Percentiles rank a stretch among this genome's conserved stretches.
Evolutionary conservation across 805 yeast species (phyloP).

Genomic region (Starmerella floricola): DNA sequence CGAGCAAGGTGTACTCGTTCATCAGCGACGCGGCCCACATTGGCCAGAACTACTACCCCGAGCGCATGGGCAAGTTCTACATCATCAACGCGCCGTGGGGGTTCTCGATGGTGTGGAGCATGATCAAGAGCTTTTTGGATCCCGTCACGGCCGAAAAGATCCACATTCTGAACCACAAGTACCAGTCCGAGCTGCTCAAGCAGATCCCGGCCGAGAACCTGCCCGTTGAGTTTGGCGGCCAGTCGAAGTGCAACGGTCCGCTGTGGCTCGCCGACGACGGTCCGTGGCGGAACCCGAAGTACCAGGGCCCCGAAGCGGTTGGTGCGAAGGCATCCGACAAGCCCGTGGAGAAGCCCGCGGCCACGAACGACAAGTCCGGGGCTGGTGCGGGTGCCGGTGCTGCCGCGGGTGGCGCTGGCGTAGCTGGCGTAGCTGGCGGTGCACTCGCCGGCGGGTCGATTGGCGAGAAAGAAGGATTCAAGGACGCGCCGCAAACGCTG

Average conservation of each 20-base stretch:
- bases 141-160: conserved; percentile 96
- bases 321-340: background rate
- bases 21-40: conserved; percentile 87
- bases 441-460: background rate
- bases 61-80: conserved; percentile 97
- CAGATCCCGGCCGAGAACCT: conserved; percentile 91
- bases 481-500: conserved; percentile 4
- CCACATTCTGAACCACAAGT: conserved; percentile 68
- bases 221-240: conserved; percentile 85
- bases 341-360: background rate
- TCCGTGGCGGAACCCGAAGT: conserved; percentile 90
- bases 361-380: background rate
- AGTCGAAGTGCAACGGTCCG: conserved; percentile 51
- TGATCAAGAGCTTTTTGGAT: conserved; percentile 88
- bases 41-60: conserved; percentile 97
- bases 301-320: conserved; percentile 80
- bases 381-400: too few species aligned
- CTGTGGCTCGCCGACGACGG: conserved; percentile 82
- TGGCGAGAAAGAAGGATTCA: background rate
- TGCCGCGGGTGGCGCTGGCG: conserved; percentile 1
- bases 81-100: conserved; percentile 96
- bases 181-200: conserved; percentile 69
- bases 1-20: conserved; percentile 73
- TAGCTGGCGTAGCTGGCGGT: background rate
- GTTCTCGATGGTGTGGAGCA: conserved; percentile 80